Conservation (phyloP, 1,139 yeast species). For the Blastobotrys buckinghamii region DNA sequence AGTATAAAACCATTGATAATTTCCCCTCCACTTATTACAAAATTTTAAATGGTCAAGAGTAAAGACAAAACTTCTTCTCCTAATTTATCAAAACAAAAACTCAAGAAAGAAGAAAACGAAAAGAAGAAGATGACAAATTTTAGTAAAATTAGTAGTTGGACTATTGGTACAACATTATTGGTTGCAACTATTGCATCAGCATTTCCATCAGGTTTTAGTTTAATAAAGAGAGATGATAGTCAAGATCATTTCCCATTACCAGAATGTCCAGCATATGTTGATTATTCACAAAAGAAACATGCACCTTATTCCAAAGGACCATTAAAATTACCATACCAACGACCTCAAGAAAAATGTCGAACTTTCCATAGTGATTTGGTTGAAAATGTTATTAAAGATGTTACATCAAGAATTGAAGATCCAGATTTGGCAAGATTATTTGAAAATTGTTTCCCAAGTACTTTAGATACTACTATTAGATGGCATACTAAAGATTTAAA, state of each 20-base stretch:
- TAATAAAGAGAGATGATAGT: neutral
- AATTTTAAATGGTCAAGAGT: no score
- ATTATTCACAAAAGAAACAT: conserved; percentile 30
- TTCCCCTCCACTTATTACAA: no score
- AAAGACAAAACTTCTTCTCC: neutral
- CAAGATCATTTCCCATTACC: conserved; percentile 12
- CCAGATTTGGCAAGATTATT: conserved; percentile 65
- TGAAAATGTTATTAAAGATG: conserved; percentile 50
- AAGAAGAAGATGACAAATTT: conserved; percentile 1
- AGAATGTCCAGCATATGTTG: conserved; percentile 35
- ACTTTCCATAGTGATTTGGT: conserved; percentile 60
- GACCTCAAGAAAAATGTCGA: conserved; percentile 68
- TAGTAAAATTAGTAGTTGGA: conserved; percentile 1
- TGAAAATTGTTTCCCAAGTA: conserved; percentile 79
- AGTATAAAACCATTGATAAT: no score
- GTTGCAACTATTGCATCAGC: neutral
- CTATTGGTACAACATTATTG: conserved; percentile 1
- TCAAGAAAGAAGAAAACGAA: neutral
- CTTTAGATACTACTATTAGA: conserved; percentile 75
- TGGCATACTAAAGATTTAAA: conserved; percentile 49
- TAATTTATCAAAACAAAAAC: no score
- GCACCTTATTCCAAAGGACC: conserved; percentile 29
- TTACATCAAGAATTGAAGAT: conserved; percentile 45
- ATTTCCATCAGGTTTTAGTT: neutral
- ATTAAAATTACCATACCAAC: conserved; percentile 55